A percentile compares a stretch with the other conserved stretches of the same genome.
phyloP scores from a whole-genome alignment of 192 early-diverging fungal species.

The Linnemannia schmuckeri region DNA sequence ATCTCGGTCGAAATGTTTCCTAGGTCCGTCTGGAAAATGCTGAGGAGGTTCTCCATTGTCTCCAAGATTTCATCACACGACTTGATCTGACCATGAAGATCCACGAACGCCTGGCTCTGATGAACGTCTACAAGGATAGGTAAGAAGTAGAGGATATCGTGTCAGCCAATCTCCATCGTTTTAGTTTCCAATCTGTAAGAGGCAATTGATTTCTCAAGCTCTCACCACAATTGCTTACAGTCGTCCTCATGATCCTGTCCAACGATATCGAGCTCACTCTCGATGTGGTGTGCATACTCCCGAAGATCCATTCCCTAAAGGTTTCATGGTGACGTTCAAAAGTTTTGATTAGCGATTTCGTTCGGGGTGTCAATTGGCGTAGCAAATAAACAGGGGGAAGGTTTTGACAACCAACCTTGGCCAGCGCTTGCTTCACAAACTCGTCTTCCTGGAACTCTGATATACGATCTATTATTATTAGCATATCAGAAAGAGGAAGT shows the following conservation, averaged over 20 bases:
- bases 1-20: slow-evolving; percentile 93
- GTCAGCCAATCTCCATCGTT: neutral
- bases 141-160: neutral
- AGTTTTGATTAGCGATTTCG: neutral
- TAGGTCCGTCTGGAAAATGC: slow-evolving; percentile 88
- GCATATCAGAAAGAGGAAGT: neutral
- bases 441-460: slow-evolving; percentile 87
- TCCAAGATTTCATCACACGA: slow-evolving; percentile 85
- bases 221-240: slow-evolving; percentile 58
- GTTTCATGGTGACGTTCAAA: neutral
- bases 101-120: slow-evolving; percentile 70
- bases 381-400: neutral
- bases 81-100: slow-evolving; percentile 74
- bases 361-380: neutral
- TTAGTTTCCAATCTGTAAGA: neutral
- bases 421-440: slow-evolving; percentile 83
- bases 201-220: neutral
- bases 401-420: slow-evolving; percentile 59
- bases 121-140: slow-evolving; percentile 64
- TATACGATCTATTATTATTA: slow-evolving; percentile 65
- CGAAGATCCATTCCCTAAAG: slow-evolving; percentile 85
- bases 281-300: slow-evolving; percentile 85
- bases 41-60: slow-evolving; percentile 88
- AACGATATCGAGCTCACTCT: slow-evolving; percentile 76
- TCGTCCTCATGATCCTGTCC: slow-evolving; percentile 79